A percentile compares a stretch with the other conserved stretches of the same genome.
Evolutionary conservation across 1,284 basidiomycete species (phyloP).

Genomic region (Rhodotorula sp.): DNA sequence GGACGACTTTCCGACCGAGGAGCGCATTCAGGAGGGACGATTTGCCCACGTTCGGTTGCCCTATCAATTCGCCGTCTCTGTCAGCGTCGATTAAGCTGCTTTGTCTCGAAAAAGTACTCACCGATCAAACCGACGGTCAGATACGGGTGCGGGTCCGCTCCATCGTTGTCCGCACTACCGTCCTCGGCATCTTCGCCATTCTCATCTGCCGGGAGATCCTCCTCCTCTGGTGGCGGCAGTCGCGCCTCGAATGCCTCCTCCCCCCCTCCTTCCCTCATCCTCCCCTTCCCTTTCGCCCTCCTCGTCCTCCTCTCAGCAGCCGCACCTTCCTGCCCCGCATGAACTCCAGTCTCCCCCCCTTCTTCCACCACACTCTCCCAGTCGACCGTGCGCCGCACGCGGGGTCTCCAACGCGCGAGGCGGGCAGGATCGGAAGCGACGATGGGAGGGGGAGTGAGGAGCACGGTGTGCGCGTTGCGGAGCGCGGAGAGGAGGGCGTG

Average conservation of each 20-base stretch:
- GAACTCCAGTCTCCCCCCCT: slow-evolving; percentile 20
- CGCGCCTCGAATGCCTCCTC: slow-evolving; percentile 41
- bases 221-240: slow-evolving; percentile 5
- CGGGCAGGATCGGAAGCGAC: slow-evolving; percentile 58
- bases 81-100: background rate
- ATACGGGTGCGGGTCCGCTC: slow-evolving; percentile 47
- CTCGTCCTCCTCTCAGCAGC: slow-evolving; percentile 28
- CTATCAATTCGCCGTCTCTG: slow-evolving; percentile 49
- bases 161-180: slow-evolving; percentile 22
- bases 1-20: slow-evolving; percentile 75
- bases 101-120: slow-evolving; percentile 43
- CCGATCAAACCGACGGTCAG: slow-evolving; percentile 82
- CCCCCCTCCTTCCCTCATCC: slow-evolving; percentile 3
- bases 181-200: background rate
- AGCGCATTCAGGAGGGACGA: slow-evolving; percentile 85
- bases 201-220: slow-evolving; percentile 14
- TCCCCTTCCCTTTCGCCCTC: slow-evolving; percentile 49
- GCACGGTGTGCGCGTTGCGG: slow-evolving; percentile 63
- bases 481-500: slow-evolving; percentile 65
- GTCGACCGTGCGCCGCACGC: slow-evolving; percentile 63
- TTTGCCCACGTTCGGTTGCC: slow-evolving; percentile 92
- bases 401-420: slow-evolving; percentile 65
- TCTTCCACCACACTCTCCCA: slow-evolving; percentile 59
- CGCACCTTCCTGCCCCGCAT: slow-evolving; percentile 51
- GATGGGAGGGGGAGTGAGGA: slow-evolving; percentile 66